A percentile compares a stretch with the other conserved stretches of the same genome.
These are phyloP conservation scores for Cymbidium sinense DNA, from an alignment of 106 monocot species.

Conservation along the genomic window DNA sequence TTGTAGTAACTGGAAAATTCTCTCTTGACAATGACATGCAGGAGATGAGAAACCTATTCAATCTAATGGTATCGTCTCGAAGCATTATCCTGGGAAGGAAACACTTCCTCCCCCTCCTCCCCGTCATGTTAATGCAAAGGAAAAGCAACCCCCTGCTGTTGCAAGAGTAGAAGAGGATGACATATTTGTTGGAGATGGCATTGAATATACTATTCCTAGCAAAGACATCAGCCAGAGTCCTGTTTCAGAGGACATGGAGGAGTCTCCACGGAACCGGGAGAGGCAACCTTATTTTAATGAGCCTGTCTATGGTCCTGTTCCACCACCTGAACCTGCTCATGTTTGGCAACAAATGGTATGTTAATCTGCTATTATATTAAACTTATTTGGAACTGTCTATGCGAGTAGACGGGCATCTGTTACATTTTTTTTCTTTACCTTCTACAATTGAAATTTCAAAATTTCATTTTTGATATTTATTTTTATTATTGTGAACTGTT, in stretches of 20 bases:
- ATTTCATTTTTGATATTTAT: neutral
- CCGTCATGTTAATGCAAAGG: conserved; percentile 27
- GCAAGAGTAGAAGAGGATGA: conserved; percentile 64
- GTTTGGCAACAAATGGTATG: conserved; percentile 72
- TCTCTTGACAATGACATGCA: conserved; percentile 13
- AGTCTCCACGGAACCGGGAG: conserved; percentile 63
- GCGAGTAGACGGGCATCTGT: neutral
- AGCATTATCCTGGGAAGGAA: conserved; percentile 43
- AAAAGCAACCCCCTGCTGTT: conserved; percentile 38
- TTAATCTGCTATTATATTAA: conserved; percentile 7
- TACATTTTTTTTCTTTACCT: neutral
- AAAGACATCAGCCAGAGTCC: conserved; percentile 77
- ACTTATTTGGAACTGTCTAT: neutral
- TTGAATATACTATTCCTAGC: conserved; percentile 63
- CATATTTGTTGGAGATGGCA: conserved; percentile 86
- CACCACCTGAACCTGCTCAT: conserved; percentile 71
- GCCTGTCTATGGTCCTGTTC: conserved; percentile 91
- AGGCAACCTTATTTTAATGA: conserved; percentile 72
- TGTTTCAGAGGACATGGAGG: conserved; percentile 76
- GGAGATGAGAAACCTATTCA: conserved; percentile 44
- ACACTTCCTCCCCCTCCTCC: conserved; percentile 53
- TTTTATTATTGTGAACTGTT: neutral
- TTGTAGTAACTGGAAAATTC: neutral
- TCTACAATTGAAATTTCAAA: neutral
- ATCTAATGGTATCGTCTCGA: conserved; percentile 30